phyloP scores from a whole-genome alignment of 805 yeast species.

The Kuraishia floccosa region DNA sequence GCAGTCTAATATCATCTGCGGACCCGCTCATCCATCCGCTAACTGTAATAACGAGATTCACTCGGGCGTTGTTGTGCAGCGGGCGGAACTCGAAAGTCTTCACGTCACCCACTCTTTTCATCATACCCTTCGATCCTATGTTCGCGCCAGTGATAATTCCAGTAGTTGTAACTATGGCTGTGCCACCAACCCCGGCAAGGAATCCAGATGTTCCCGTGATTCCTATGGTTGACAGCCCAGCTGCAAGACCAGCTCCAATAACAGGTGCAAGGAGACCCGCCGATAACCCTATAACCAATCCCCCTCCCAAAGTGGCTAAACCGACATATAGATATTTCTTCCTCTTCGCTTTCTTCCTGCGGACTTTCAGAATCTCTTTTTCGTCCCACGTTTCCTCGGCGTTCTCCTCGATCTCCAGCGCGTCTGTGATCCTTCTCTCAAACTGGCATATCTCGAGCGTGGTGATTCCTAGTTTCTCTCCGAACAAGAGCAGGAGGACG shows the following conservation, averaged over 20 bases:
- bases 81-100: slow-evolving; percentile 92
- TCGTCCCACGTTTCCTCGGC: slow-evolving; percentile 75
- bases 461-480: slow-evolving; percentile 43
- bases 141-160: slow-evolving; percentile 87
- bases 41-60: slow-evolving; percentile 78
- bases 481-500: slow-evolving; percentile 61
- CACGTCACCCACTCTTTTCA: slow-evolving; percentile 80
- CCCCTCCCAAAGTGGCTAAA: slow-evolving; percentile 92
- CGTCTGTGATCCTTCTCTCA: slow-evolving; percentile 83
- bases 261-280: slow-evolving; percentile 97
- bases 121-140: slow-evolving; percentile 81
- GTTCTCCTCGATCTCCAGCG: slow-evolving; percentile 78
- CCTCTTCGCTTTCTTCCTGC: slow-evolving; percentile 54
- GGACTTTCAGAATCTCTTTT: slow-evolving; percentile 49
- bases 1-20: slow-evolving; percentile 90
- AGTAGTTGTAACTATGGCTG: slow-evolving; percentile 85
- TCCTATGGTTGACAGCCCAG: slow-evolving; percentile 92
- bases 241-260: slow-evolving; percentile 97
- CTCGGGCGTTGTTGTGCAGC: slow-evolving; percentile 78
- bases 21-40: slow-evolving; percentile 98
- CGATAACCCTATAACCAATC: slow-evolving; percentile 84
- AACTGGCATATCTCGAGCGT: slow-evolving; percentile 74
- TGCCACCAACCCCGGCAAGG: slow-evolving; percentile 94
- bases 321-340: slow-evolving; percentile 81
- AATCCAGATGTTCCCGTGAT: slow-evolving; percentile 89